phyloP scores from a whole-genome alignment of 2,329 filamentous ascomycete genomes.

The Xylariaceae sp. region DNA sequence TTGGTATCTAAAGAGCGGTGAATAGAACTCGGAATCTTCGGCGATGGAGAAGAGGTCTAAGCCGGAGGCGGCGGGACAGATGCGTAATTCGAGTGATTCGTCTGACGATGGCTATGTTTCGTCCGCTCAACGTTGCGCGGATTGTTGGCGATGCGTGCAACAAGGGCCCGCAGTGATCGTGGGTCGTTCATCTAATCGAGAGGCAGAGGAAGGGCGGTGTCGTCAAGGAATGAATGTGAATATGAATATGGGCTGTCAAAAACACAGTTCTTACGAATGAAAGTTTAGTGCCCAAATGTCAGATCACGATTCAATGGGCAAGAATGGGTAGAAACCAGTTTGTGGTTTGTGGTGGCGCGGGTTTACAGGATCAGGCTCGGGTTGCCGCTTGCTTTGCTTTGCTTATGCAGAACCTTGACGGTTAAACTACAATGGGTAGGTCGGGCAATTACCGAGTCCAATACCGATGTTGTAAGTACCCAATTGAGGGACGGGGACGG shows the following conservation, averaged over 20 bases:
- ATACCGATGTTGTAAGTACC: background rate
- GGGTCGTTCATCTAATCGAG: constrained; percentile 12
- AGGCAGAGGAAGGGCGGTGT: background rate
- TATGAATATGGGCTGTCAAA: background rate
- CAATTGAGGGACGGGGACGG: constrained; percentile 5
- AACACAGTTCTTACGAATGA: background rate
- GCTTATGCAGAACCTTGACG: constrained; percentile 8
- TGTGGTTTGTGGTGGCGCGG: background rate
- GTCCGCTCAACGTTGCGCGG: constrained; percentile 10
- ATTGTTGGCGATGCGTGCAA: constrained; percentile 17
- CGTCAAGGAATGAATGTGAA: background rate
- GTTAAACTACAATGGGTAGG: background rate
- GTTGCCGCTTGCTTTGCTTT: background rate
- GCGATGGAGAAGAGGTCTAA: background rate
- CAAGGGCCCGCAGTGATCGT: constrained; percentile 14
- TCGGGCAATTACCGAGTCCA: constrained; percentile 1
- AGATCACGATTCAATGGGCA: constrained; percentile 7
- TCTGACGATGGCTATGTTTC: constrained; percentile 2
- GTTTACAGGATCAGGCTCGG: constrained; percentile 6
- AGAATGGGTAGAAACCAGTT: background rate
- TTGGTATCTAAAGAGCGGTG: constrained; percentile 2
- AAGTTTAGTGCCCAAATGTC: constrained; percentile 3
- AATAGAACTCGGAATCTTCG: constrained; percentile 5
- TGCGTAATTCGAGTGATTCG: constrained; percentile 8
- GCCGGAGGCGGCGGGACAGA: background rate